Percentiles rank a stretch among this genome's conserved stretches.
These are phyloP conservation scores for Umbilicus rupestris DNA, from an alignment of 164 flowering plant species.

Conservation along the genomic window DNA sequence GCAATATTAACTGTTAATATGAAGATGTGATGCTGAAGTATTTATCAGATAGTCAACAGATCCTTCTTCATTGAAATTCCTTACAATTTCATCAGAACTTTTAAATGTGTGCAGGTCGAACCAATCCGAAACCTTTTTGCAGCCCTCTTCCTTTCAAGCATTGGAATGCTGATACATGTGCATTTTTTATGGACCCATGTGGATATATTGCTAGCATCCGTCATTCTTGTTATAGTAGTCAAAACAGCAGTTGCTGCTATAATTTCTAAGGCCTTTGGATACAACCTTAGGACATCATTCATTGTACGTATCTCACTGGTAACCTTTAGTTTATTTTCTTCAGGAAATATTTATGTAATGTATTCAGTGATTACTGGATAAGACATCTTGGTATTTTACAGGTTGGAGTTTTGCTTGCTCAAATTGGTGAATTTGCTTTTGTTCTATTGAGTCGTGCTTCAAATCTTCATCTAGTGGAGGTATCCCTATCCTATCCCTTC, in stretches of 20 bases:
- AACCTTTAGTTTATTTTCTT: not conserved
- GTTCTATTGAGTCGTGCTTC: conserved; percentile 96
- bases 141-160: conserved; percentile 91
- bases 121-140: conserved; percentile 95
- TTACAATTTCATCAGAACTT: not conserved
- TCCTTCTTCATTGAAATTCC: not conserved
- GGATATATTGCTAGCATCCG: conserved; percentile 89
- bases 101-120: conserved; percentile 60
- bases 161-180: conserved; percentile 95
- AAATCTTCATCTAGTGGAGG: conserved; percentile 89
- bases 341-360: not conserved
- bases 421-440: conserved; percentile 97
- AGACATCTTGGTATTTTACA: conserved; percentile 15
- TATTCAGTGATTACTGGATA: not conserved
- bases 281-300: conserved; percentile 52
- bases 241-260: conserved; percentile 60
- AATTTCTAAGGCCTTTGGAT: conserved; percentile 71
- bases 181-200: conserved; percentile 92
- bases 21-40: too few relatives aligned
- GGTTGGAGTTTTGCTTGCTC: conserved; percentile 92
- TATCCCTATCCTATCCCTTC: conserved; percentile 14
- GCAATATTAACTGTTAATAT: too few relatives aligned
- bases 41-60: too few relatives aligned
- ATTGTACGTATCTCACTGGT: conserved; percentile 33
- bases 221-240: conserved; percentile 69